These are phyloP conservation scores for Veloporphyrellus conicus DNA, from an alignment of 1,284 basidiomycete species.

Conservation along the genomic window DNA sequence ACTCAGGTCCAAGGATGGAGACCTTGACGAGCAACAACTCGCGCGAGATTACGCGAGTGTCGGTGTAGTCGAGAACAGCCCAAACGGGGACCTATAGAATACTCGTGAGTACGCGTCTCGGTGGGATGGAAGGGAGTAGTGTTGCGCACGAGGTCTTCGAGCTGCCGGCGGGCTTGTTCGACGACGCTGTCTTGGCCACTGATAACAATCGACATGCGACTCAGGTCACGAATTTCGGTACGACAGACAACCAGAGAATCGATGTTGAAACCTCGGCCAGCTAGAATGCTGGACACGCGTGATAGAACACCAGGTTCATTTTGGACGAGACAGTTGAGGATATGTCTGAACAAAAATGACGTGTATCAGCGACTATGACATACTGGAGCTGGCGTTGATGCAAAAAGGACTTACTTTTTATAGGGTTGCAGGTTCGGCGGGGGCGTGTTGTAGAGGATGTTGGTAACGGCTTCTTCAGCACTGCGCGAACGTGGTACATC, in stretches of 20 bases:
- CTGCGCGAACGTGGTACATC: conserved; percentile 72
- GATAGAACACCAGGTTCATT: conserved; percentile 99
- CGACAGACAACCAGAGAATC: conserved; percentile 98
- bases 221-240: conserved; percentile 95
- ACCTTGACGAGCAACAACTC: conserved; percentile 89
- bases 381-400: background rate
- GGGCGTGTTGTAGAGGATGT: conserved; percentile 94
- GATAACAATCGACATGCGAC: conserved; percentile 97
- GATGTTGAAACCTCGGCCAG: conserved; percentile 97
- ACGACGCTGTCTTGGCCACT: conserved; percentile 97
- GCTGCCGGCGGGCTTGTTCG: conserved; percentile 90
- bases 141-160: conserved; percentile 82
- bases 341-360: conserved; percentile 58
- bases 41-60: conserved; percentile 83
- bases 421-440: conserved; percentile 89
- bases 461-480: conserved; percentile 92
- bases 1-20: conserved; percentile 96
- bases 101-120: conserved; percentile 1
- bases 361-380: conserved; percentile 6
- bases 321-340: conserved; percentile 97
- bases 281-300: conserved; percentile 94
- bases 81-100: conserved; percentile 82
- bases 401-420: conserved; percentile 68
- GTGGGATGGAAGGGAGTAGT: background rate
- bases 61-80: conserved; percentile 95